phyloP scores from a whole-genome alignment of 75 land plant genomes.

The Cunninghamia lanceolata region DNA sequence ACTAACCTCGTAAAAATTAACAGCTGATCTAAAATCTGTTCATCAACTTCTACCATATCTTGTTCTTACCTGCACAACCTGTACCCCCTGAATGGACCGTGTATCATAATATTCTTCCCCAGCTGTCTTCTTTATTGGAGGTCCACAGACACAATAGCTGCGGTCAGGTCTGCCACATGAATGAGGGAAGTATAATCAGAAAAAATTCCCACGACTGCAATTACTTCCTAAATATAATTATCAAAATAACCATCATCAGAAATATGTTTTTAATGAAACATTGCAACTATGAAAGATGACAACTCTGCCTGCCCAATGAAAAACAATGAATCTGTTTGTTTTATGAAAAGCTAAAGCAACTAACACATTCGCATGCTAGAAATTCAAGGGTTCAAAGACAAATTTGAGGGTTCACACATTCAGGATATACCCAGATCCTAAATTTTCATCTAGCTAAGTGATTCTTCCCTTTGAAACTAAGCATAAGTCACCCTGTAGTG shows the following conservation, averaged over 20 bases:
- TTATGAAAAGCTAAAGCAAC: neutral
- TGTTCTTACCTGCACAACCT: slow-evolving; percentile 82
- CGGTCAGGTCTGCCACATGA: slow-evolving; percentile 73
- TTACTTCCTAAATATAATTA: neutral
- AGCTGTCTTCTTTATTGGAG: slow-evolving; percentile 51
- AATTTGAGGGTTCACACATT: neutral
- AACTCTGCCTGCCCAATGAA: neutral
- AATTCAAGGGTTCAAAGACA: neutral
- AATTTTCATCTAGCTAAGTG: neutral
- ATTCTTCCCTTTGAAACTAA: neutral
- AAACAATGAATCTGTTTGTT: neutral
- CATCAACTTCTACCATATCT: neutral
- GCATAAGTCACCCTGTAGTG: neutral
- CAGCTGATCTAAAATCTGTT: neutral
- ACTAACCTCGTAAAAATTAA: neutral
- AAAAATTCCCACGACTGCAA: slow-evolving; percentile 7
- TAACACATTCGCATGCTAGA: neutral
- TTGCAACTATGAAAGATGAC: neutral
- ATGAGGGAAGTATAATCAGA: neutral
- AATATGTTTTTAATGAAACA: neutral
- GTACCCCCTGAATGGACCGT: slow-evolving; percentile 65
- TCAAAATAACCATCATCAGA: neutral
- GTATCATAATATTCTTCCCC: slow-evolving; percentile 59
- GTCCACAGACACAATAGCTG: slow-evolving; percentile 92
- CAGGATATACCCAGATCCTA: neutral